phyloP scores from a whole-genome alignment of 116 monocot species.

The Iris pallida region DNA sequence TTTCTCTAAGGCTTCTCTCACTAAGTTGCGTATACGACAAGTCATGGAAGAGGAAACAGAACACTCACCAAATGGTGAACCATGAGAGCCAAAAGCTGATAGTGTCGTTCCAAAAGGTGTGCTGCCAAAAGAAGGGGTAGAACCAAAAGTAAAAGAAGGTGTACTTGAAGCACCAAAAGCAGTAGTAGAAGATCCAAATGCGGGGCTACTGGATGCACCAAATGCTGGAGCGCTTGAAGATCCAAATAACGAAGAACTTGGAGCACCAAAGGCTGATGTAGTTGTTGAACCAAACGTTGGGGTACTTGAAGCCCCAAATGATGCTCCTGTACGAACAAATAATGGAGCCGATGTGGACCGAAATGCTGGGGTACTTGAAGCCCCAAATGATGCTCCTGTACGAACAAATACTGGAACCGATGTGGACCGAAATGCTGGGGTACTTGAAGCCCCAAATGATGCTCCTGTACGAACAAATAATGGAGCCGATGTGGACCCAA shows the following conservation, averaged over 20 bases:
- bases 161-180: constrained; percentile 59
- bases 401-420: too few relatives aligned
- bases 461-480: not conserved
- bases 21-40: not conserved
- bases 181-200: constrained; percentile 57
- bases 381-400: constrained; percentile 64
- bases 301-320: constrained; percentile 14
- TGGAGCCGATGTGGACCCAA: constrained; percentile 44
- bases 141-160: constrained; percentile 66
- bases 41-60: constrained; percentile 1
- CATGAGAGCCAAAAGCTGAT: constrained; percentile 79
- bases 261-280: constrained; percentile 62
- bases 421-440: constrained; percentile 49
- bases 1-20: not conserved
- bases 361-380: constrained; percentile 55
- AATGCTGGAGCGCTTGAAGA: constrained; percentile 46
- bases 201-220: constrained; percentile 46
- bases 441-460: constrained; percentile 15
- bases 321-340: constrained; percentile 39
- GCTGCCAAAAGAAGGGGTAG: constrained; percentile 73
- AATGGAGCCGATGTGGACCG: constrained; percentile 39
- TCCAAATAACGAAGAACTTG: constrained; percentile 49
- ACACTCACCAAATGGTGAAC: constrained; percentile 72
- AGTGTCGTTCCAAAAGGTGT: constrained; percentile 70
- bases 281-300: constrained; percentile 50